Percentiles rank a stretch among this genome's conserved stretches.
Conservation (phyloP, 108 stramenopile species). For the Asterionellopsis glacialis region DNA sequence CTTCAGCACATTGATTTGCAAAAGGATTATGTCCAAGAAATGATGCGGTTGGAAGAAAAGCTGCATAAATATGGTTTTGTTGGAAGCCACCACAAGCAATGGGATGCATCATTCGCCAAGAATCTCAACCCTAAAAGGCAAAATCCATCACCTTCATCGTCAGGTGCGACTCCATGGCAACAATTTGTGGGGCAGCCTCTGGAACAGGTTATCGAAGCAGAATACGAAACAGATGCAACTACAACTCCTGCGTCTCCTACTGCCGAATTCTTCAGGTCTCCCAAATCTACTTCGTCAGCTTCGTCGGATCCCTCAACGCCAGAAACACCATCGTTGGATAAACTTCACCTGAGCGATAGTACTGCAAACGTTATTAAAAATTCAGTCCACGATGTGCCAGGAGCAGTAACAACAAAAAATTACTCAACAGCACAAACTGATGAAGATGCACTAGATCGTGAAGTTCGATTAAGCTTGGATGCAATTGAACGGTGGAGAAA, state of each 20-base stretch:
- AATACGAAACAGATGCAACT: background rate
- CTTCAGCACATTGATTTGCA: background rate
- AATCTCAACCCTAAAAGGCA: background rate
- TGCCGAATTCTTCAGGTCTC: background rate
- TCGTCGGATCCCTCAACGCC: background rate
- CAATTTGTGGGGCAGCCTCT: background rate
- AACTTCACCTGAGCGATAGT: no score
- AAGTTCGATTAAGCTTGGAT: no score
- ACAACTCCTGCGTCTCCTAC: background rate
- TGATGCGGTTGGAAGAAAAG: background rate
- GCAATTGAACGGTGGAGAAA: no score
- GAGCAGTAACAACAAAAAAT: no score
- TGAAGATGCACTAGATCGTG: no score
- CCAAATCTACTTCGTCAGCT: background rate
- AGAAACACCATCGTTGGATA: no score
- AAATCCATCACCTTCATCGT: background rate
- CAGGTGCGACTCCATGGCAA: background rate
- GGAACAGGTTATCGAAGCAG: slow-evolving; percentile 2
- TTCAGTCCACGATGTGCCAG: no score
- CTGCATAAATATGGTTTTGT: background rate
- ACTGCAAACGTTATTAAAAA: no score
- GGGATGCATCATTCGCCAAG: background rate
- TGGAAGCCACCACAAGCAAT: no score
- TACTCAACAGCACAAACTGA: no score
- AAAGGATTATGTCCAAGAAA: background rate